Evolutionary conservation across 176 grass and related monocot species (phyloP), one percentile per base, ranked within the genome.

Genomic region (Carex myosuroides): DNA sequence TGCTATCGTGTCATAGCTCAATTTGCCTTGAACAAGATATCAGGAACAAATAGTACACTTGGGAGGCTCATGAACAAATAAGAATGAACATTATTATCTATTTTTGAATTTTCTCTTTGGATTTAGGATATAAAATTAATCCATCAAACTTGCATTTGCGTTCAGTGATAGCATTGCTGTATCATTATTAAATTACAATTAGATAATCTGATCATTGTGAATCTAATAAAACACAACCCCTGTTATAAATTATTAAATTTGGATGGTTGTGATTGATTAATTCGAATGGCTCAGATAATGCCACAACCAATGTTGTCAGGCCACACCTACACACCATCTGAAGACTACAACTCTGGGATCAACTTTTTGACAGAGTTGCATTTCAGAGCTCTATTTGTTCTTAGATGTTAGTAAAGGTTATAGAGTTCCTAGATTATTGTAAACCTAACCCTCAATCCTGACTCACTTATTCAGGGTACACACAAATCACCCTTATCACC

Each of bases 401-500:
- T 48, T 72, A 24, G 41, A 53, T 75, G 0, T 75, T n/a, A 29
- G 46, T 0, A 75, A 52, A 52, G 21, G 20, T 24, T 54, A 29
- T 7, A 54, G 16, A 26, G 7, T 74, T 29, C 44, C 4, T 75
- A 7, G 8, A 26, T 75, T 5, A 13, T 71, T 75, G 71, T 74
- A 75, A 75, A 52, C 8, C 44, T 75, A 50, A 4, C 26, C 20
- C 10, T 11, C 20, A 75, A 75, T 52, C 5, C n/a, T 46, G 8
- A 50, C 46, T 26, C 33, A 70, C 70, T 24, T 18, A 53, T 50
- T 52, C 42, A 53, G 9, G 11, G 10, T 14, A 84, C 81, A 84
- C 81, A 84, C 81, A 57, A 71, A 84, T 71, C 21, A 57, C 42
- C 3, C 81, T 71, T 18, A 55, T 71, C 81, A 84, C 63, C 81